phyloP scores from a whole-genome alignment of 2,329 filamentous ascomycete genomes.

The Nemania sp. region DNA sequence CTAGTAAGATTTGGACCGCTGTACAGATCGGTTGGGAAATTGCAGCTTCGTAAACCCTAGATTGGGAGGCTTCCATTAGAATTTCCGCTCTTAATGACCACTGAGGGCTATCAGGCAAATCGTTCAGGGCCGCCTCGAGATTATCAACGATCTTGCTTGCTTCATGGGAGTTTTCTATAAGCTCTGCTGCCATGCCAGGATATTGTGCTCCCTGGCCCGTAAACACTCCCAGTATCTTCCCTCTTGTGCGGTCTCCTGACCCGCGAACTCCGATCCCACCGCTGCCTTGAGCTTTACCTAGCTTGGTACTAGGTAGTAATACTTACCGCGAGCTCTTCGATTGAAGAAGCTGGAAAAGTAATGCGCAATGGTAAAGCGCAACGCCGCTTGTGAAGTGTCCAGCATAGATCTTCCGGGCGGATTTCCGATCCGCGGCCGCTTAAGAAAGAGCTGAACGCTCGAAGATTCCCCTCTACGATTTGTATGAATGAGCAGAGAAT shows the following conservation, averaged over 20 bases:
- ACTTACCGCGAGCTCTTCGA: not conserved
- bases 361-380: not conserved
- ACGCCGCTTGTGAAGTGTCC: not conserved
- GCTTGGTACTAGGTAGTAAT: too few species aligned
- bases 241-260: not conserved
- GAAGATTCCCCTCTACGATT: too few species aligned
- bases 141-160: not conserved
- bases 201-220: constrained; percentile 16
- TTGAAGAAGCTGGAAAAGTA: not conserved
- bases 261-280: not conserved
- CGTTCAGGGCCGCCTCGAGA: not conserved
- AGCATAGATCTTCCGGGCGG: not conserved
- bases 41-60: not conserved
- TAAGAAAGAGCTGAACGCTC: too few species aligned
- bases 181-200: not conserved
- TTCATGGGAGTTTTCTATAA: not conserved
- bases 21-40: constrained; percentile 31
- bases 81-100: not conserved
- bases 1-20: constrained; percentile 44
- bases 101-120: not conserved
- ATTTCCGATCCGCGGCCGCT: not conserved
- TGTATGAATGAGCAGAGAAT: too few species aligned
- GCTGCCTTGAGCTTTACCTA: too few species aligned
- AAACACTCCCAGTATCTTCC: not conserved
- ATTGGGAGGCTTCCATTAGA: not conserved